Base-by-base conservation (phyloP, 495 filamentous ascomycete species). In the Ascobolus immersus region DNA sequence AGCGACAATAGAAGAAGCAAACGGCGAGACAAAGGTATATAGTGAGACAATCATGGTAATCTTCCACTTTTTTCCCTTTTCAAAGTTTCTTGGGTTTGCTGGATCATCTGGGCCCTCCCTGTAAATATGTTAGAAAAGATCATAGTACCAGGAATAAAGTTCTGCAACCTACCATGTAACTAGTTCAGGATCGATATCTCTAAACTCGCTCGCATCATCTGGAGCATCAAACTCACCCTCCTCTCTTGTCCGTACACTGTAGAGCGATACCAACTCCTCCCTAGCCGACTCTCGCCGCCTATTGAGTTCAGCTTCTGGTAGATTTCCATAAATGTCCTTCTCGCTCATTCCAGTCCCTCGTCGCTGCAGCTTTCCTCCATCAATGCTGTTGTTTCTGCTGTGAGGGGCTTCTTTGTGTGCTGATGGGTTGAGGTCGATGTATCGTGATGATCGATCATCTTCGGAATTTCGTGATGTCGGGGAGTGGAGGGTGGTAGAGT, bases 1-100 rank as follows among this genome's bases (percentile, higher is more conserved):
- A 0, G 77, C 70, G 4, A 82, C 63, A 62, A 84, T 78, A 8
- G 68, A 68, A 3, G 65, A 71, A 3, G 55, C 52, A 17, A 62
- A 43, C 0, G 76, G 73, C 0, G 75, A 77, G 35, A 84, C 73
- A 38, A 82, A 67, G 0, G 71, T 78, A 48, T 70, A 73, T 12
- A 55, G 55, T 0, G 69, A 55, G 9, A 60, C 28, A 9, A 46
- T 35, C 25, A 46, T 32, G 7, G 44, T 46, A 17, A 46, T 50
- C 12, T 40, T 41, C 58, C 58, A 62, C 42, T 64, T 64, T 32
- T 45, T 50, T 14, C 20, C 37, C 6, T 21, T 36, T 1, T 50
- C 19, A 49, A 56, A 67, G 40, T 65, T 64, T 40, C 54, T 39
- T 4, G 54, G 54, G 33, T 58, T 58, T 15, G 37, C 32, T 14